Conservation (phyloP, 495 filamentous ascomycete genomes). For the Penicillium bialowiezense region DNA sequence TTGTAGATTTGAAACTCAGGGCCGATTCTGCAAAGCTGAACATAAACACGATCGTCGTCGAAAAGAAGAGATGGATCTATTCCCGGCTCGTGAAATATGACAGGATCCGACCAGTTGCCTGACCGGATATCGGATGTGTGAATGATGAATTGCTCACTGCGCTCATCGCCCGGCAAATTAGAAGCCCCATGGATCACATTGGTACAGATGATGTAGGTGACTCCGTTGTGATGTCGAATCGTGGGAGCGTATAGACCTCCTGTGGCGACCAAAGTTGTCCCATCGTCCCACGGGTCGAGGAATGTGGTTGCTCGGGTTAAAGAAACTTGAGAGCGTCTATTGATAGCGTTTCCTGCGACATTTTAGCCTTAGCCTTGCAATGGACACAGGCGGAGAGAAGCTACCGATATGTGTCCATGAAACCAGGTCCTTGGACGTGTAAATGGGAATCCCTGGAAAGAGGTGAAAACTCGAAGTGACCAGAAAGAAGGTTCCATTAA, state of each 20-base stretch:
- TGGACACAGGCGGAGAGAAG: neutral
- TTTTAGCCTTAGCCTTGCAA: neutral
- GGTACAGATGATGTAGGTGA: constrained; percentile 41
- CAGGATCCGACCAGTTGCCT: constrained; percentile 27
- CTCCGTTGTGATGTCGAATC: constrained; percentile 23
- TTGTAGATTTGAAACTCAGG: constrained; percentile 22
- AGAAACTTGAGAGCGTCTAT: constrained; percentile 10
- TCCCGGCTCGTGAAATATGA: constrained; percentile 27
- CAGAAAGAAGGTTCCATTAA: constrained; percentile 28
- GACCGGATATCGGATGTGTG: constrained; percentile 17
- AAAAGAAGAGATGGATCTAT: constrained; percentile 25
- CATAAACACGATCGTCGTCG: constrained; percentile 24
- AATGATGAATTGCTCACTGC: constrained; percentile 22
- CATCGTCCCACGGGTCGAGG: constrained; percentile 8
- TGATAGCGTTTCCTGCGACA: constrained; percentile 18
- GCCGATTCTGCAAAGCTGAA: constrained; percentile 10
- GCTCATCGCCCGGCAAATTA: constrained; percentile 9
- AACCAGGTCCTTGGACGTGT: constrained; percentile 30
- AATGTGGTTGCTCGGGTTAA: constrained; percentile 8
- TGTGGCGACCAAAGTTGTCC: constrained; percentile 5
- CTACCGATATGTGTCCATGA: constrained; percentile 27
- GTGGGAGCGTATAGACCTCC: constrained; percentile 25
- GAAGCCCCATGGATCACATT: constrained; percentile 18
- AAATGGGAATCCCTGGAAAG: constrained; percentile 40
- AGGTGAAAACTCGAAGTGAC: constrained; percentile 36